Conservation (phyloP, 2,329 filamentous ascomycete species). For the Colletotrichum trifolii region DNA sequence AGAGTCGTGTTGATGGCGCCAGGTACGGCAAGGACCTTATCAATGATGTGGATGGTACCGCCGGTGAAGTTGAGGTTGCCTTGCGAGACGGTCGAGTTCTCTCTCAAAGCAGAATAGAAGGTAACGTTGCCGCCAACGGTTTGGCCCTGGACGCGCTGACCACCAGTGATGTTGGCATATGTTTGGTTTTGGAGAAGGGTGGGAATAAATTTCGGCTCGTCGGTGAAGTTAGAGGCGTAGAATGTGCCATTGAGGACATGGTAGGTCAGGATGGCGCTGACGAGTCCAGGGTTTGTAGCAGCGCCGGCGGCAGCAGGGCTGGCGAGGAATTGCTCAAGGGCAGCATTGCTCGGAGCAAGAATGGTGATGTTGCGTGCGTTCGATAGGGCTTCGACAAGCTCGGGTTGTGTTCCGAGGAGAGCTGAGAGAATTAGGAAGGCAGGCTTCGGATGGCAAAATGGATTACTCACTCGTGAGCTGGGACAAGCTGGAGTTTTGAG, state of each 20-base stretch:
- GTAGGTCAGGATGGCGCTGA: conserved; percentile 61
- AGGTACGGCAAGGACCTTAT: conserved; percentile 60
- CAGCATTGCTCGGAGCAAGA: conserved; percentile 65
- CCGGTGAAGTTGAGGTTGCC: conserved; percentile 65
- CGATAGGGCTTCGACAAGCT: conserved; percentile 22
- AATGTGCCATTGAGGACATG: conserved; percentile 66
- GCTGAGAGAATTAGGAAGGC: conserved; percentile 28
- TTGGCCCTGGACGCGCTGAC: conserved; percentile 65
- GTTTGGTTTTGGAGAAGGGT: conserved; percentile 59
- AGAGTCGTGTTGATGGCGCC: conserved; percentile 54
- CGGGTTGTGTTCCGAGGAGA: conserved; percentile 39
- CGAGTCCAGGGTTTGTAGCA: conserved; percentile 37
- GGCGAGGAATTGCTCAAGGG: conserved; percentile 51
- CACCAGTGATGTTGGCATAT: conserved; percentile 69
- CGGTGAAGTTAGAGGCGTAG: conserved; percentile 40
- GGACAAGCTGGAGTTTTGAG: conserved; percentile 44
- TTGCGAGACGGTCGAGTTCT: conserved; percentile 58
- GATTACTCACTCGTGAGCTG: conserved; percentile 38
- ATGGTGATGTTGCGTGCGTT: conserved; percentile 61
- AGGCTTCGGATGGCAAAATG: no score
- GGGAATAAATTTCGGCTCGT: conserved; percentile 48
- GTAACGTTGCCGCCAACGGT: conserved; percentile 53
- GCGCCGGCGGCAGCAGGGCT: conserved; percentile 39
- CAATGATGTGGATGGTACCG: conserved; percentile 65
- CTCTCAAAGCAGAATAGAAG: conserved; percentile 63